These are phyloP conservation scores for Yamadazyma endophytica DNA, from an alignment of 805 yeast species.

Conservation along the genomic window DNA sequence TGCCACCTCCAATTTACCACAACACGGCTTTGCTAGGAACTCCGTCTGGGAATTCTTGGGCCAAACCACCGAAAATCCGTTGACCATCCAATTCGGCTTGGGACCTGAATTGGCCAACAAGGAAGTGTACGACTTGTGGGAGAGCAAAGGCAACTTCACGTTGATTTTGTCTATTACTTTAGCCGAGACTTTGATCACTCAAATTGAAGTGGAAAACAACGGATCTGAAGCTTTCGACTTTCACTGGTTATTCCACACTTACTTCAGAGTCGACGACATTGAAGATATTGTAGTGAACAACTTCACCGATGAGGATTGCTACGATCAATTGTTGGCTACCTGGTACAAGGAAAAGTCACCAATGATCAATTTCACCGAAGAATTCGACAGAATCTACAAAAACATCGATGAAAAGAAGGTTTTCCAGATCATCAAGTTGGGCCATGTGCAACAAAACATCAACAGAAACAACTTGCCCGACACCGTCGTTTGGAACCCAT, in stretches of 20 bases:
- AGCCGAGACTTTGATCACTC: slow-evolving; percentile 57
- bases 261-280: slow-evolving; percentile 70
- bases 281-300: slow-evolving; percentile 76
- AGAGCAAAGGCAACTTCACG: slow-evolving; percentile 61
- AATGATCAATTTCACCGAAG: slow-evolving; percentile 66
- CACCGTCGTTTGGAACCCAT: slow-evolving; percentile 96
- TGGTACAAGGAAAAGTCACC: slow-evolving; percentile 71
- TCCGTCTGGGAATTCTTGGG: slow-evolving; percentile 94
- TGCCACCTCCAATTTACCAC: slow-evolving; percentile 72
- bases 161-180: slow-evolving; percentile 67
- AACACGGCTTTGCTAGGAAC: slow-evolving; percentile 94
- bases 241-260: slow-evolving; percentile 95
- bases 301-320: slow-evolving; percentile 65
- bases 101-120: slow-evolving; percentile 77
- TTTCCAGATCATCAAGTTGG: slow-evolving; percentile 66
- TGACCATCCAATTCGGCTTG: slow-evolving; percentile 82
- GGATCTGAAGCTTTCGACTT: slow-evolving; percentile 68
- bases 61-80: slow-evolving; percentile 66
- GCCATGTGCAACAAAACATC: slow-evolving; percentile 66
- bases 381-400: slow-evolving; percentile 81
- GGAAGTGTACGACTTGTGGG: slow-evolving; percentile 59
- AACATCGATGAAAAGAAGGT: slow-evolving; percentile 50
- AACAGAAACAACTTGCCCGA: slow-evolving; percentile 61
- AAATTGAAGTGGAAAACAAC: slow-evolving; percentile 72
- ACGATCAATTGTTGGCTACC: slow-evolving; percentile 69